phyloP scores from a whole-genome alignment of 176 grass and related monocot species.

The Carex kokanica region DNA sequence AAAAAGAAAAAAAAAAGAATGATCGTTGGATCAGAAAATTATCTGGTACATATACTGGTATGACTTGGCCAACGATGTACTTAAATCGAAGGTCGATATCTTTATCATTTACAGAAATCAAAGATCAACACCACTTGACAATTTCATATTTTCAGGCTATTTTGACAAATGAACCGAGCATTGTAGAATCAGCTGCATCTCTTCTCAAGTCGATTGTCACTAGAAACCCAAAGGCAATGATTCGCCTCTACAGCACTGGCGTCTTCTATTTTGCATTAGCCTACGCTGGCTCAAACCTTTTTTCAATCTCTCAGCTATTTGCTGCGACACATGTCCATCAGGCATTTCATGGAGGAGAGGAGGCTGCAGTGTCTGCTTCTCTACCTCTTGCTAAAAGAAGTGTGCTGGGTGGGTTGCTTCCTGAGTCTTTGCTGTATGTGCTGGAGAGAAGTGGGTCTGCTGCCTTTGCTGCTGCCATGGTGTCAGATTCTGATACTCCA shows the following conservation, averaged over 20 bases:
- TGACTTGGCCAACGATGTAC: not conserved
- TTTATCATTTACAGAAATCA: not conserved
- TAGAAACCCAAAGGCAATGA: slow-evolving; percentile 96
- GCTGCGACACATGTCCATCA: slow-evolving; percentile 87
- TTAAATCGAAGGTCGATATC: not conserved
- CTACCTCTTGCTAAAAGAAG: slow-evolving; percentile 94
- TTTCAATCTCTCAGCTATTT: slow-evolving; percentile 86
- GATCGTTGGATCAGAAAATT: not conserved
- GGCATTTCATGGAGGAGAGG: slow-evolving; percentile 99
- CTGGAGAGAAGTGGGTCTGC: slow-evolving; percentile 85
- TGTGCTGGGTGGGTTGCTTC: slow-evolving; percentile 84
- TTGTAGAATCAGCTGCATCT: slow-evolving; percentile 81
- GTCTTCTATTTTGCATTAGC: slow-evolving; percentile 91
- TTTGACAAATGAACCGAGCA: slow-evolving; percentile 92
- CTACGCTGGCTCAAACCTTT: slow-evolving; percentile 94
- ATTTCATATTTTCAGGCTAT: slow-evolving; percentile 52
- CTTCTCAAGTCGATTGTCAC: slow-evolving; percentile 95
- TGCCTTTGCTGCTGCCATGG: slow-evolving; percentile 84
- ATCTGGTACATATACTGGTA: not conserved
- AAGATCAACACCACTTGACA: not conserved
- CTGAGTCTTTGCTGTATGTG: slow-evolving; percentile 94
- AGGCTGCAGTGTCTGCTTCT: slow-evolving; percentile 89
- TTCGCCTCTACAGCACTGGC: slow-evolving; percentile 89
- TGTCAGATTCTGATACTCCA: slow-evolving; percentile 98
- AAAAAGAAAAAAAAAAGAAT: not conserved